Evolutionary conservation across 441 rosid species (phyloP).

Genomic region (Corymbia calophylla): DNA sequence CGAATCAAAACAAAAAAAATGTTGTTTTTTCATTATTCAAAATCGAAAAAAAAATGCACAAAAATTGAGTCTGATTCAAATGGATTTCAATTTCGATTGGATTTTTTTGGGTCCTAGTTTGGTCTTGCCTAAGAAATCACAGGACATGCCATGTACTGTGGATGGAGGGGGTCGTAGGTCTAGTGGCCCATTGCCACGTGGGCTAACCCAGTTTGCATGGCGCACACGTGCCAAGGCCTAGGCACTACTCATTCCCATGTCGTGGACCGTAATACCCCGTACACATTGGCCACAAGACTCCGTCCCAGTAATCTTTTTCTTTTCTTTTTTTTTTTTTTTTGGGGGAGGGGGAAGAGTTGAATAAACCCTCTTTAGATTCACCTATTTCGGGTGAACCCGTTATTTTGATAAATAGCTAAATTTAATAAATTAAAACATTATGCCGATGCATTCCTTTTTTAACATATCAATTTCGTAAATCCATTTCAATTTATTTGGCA

Average conservation of each 20-base stretch:
- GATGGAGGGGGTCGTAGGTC: background rate
- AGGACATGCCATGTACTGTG: background rate
- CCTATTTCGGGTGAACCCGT: background rate
- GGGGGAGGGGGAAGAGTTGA: background rate
- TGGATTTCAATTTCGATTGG: too few species aligned
- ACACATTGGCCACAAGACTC: background rate
- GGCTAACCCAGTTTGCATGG: background rate
- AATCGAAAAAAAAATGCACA: too few species aligned
- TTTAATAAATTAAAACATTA: background rate
- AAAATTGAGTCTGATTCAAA: too few species aligned
- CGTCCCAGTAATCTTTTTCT: background rate
- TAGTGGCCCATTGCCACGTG: background rate
- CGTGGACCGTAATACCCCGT: background rate
- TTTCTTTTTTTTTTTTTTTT: background rate
- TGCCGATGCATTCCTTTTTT: background rate
- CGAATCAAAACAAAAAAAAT: too few species aligned
- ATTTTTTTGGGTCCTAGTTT: too few species aligned
- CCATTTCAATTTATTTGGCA: background rate
- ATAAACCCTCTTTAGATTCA: background rate
- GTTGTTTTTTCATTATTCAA: too few species aligned
- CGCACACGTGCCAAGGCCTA: background rate
- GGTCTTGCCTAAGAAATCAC: too few species aligned
- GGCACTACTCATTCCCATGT: background rate
- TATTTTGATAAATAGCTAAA: background rate
- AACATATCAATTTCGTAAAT: background rate